Conservation (phyloP, 371 early-diverging fungal genomes). For the Choanephora cucurbitarum region DNA sequence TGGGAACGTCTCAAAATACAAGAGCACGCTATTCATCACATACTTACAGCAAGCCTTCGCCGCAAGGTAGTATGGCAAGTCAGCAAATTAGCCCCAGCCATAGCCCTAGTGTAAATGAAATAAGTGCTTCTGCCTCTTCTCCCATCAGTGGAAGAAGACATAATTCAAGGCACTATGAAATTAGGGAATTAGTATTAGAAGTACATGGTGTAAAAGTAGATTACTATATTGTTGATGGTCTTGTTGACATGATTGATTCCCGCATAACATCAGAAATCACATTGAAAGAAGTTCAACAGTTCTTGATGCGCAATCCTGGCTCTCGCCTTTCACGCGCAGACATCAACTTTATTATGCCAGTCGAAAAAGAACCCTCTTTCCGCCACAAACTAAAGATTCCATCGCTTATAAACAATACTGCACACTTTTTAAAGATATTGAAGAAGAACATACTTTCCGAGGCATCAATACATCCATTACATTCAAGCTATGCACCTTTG, state of each 20-base stretch:
- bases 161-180: slow-evolving; percentile 28
- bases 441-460: slow-evolving; percentile 64
- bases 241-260: slow-evolving; percentile 67
- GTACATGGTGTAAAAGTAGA: slow-evolving; percentile 79
- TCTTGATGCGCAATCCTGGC: slow-evolving; percentile 70
- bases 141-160: slow-evolving; percentile 12
- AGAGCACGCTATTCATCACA: slow-evolving; percentile 21
- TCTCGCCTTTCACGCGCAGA: slow-evolving; percentile 68
- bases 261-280: slow-evolving; percentile 65
- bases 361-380: slow-evolving; percentile 44
- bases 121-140: slow-evolving; percentile 13
- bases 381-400: slow-evolving; percentile 55
- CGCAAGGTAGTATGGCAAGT: slow-evolving; percentile 36
- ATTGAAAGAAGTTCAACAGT: slow-evolving; percentile 67
- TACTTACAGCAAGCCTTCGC: slow-evolving; percentile 24
- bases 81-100: slow-evolving; percentile 24
- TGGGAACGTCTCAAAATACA: slow-evolving; percentile 22
- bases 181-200: slow-evolving; percentile 66
- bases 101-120: slow-evolving; percentile 25
- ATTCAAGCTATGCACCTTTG: slow-evolving; percentile 57
- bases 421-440: slow-evolving; percentile 64
- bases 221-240: slow-evolving; percentile 63
- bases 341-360: slow-evolving; percentile 67
- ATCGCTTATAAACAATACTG: slow-evolving; percentile 51
- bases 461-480: slow-evolving; percentile 44